phyloP scores from a whole-genome alignment of 2,329 filamentous ascomycete species.

The Fusarium mangiferae region DNA sequence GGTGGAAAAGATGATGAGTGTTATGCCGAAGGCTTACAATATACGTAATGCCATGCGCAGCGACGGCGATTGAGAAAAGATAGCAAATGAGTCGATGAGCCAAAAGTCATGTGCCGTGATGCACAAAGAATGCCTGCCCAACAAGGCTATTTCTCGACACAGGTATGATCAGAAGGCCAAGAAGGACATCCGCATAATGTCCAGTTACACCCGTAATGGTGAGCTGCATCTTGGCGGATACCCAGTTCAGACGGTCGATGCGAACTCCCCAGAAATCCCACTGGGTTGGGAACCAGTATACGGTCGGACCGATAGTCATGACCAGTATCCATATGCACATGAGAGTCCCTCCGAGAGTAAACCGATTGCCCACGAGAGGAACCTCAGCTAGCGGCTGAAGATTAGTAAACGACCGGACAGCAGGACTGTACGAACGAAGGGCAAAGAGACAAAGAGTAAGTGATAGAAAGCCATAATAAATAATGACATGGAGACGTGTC shows the following conservation, averaged over 20 bases:
- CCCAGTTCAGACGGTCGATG: neutral
- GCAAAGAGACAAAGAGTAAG: fast-evolving
- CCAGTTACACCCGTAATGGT: neutral
- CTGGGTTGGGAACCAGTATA: neutral
- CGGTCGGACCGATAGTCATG: neutral
- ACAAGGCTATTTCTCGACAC: neutral
- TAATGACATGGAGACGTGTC: neutral
- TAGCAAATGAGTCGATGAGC: neutral
- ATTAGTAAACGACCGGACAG: neutral
- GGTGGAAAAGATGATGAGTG: too few species aligned
- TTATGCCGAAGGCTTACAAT: neutral
- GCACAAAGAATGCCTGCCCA: neutral
- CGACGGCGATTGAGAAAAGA: neutral
- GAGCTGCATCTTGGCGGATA: neutral
- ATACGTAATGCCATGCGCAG: neutral
- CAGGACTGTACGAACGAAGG: neutral
- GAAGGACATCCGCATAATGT: neutral
- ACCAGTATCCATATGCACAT: neutral
- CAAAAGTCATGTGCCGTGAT: neutral
- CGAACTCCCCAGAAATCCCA: neutral
- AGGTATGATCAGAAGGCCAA: neutral
- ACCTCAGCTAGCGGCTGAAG: too few species aligned
- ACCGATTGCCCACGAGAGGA: too few species aligned
- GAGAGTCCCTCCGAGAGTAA: neutral
- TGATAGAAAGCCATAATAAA: neutral